Base-by-base conservation (phyloP, 129 eudicot species). In the Ambrosia trifida region DNA sequence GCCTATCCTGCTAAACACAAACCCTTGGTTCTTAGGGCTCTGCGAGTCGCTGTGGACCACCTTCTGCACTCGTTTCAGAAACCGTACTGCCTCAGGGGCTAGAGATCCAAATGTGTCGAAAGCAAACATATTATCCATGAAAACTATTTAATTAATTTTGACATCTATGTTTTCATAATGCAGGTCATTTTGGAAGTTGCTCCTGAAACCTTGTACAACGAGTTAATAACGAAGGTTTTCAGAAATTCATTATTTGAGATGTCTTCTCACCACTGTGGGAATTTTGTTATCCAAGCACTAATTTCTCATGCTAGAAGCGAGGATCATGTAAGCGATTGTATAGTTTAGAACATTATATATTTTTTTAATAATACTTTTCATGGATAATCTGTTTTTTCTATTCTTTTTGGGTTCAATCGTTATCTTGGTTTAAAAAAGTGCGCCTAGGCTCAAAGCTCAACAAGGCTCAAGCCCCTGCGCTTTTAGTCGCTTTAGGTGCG, bases 131-230 rank as follows among this genome's bases (percentile, higher is more conserved):
- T n/a, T n/a, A n/a, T n/a, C n/a, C n/a, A n/a, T n/a, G n/a, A n/a
- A n/a, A 19, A 50, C 44, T 28, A n/a, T 50, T 40, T 66, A 5
- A 28, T 46, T 11, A 33, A 18, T 43, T 3, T 75, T 59, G 49
- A 43, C 36, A 19, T 19, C 16, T 60, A 18, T 83, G 51, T 33
- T 12, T 51, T 74, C 44, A 2, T 52, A 65, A 73, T 86, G 81
- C 96, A 94, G 99, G 94, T 80, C 69, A 87, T 90, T 74, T 69
- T 94, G 85, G 96, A 87, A 77, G 96, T 90, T 61, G 84, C 97
- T 72, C 96, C 99, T 53, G 96, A 90, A 13, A 43, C 74, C 47
- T 66, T 94, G 38, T 94, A 85, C 70, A 41, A 72, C 62, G 89
- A 90, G 58, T 72, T 94, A 60, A 72, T 87, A 52, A 64, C 74